These are phyloP conservation scores for Durusdinium trenchii DNA, from an alignment of 73 alveolate genomes.

Conservation along the genomic window DNA sequence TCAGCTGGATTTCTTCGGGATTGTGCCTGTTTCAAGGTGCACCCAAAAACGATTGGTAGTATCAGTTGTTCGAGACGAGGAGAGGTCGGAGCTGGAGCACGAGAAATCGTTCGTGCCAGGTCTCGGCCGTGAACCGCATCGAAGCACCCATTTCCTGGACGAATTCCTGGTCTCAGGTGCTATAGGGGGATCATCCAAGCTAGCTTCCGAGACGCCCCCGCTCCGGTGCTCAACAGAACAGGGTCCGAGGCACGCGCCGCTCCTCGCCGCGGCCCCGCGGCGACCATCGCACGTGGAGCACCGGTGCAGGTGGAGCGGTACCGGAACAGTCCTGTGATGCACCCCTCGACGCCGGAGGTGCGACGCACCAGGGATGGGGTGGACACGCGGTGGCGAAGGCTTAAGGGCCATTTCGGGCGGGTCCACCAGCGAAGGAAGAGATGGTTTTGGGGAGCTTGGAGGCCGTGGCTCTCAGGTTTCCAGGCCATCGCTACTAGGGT, in stretches of 20 bases:
- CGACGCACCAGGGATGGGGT: not conserved
- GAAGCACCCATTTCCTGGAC: not conserved
- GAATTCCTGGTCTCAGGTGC: not conserved
- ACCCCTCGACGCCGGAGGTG: conserved; percentile 84
- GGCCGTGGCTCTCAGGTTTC: no score
- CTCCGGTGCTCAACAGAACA: not conserved
- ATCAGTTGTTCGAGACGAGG: no score
- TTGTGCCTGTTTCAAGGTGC: not conserved
- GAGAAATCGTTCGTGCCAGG: no score
- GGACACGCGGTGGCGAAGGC: not conserved
- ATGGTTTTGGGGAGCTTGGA: not conserved
- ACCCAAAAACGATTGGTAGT: no score
- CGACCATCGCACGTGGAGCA: not conserved
- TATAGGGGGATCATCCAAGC: not conserved
- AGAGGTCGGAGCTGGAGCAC: no score
- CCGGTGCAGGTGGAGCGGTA: conserved; percentile 64
- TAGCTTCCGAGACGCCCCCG: not conserved
- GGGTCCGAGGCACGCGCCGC: not conserved
- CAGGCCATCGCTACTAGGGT: no score
- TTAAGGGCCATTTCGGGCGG: not conserved
- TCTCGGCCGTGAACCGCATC: not conserved
- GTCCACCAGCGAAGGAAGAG: not conserved
- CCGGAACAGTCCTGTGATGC: conserved; percentile 95
- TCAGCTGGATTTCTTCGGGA: not conserved
- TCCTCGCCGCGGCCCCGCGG: not conserved